Evolutionary conservation across 1,139 yeast species (phyloP).

Genomic region (Kurtzmaniella quercitrusa): DNA sequence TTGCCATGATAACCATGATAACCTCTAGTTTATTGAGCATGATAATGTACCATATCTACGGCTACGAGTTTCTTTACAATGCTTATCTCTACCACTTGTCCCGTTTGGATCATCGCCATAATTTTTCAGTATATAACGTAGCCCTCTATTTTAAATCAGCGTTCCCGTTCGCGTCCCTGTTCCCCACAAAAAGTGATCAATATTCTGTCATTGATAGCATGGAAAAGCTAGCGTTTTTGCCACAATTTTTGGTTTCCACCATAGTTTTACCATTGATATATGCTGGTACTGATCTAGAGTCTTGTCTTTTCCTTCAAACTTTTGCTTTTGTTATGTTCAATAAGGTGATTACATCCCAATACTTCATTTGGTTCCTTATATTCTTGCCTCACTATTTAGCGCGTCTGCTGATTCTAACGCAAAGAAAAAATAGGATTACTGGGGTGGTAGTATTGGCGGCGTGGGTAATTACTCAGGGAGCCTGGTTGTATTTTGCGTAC

Average conservation of each 20-base stretch:
- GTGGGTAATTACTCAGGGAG: constrained; percentile 72
- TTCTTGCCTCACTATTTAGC: constrained; percentile 70
- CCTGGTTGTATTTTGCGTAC: constrained; percentile 80
- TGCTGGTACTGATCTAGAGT: constrained; percentile 50
- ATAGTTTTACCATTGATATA: constrained; percentile 57
- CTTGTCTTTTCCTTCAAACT: constrained; percentile 81
- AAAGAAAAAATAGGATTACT: constrained; percentile 18
- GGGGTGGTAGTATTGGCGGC: constrained; percentile 39
- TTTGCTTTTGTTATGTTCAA: constrained; percentile 86
- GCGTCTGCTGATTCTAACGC: constrained; percentile 30
- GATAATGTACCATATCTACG: constrained; percentile 65
- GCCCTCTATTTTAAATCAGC: constrained; percentile 66
- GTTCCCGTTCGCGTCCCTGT: too few relatives aligned
- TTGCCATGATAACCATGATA: constrained; percentile 31
- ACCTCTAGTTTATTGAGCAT: constrained; percentile 47
- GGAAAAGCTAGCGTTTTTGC: constrained; percentile 68
- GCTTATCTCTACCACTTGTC: constrained; percentile 80
- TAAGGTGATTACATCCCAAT: constrained; percentile 92
- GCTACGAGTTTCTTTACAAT: constrained; percentile 70
- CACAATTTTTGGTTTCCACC: constrained; percentile 66
- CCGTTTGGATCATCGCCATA: constrained; percentile 89
- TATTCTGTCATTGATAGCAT: constrained; percentile 13
- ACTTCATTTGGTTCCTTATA: constrained; percentile 89
- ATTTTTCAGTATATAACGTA: constrained; percentile 83
- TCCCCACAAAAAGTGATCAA: constrained; percentile 3